Conservation (phyloP, 306 rosid genomes). For the Prunus campanulata region DNA sequence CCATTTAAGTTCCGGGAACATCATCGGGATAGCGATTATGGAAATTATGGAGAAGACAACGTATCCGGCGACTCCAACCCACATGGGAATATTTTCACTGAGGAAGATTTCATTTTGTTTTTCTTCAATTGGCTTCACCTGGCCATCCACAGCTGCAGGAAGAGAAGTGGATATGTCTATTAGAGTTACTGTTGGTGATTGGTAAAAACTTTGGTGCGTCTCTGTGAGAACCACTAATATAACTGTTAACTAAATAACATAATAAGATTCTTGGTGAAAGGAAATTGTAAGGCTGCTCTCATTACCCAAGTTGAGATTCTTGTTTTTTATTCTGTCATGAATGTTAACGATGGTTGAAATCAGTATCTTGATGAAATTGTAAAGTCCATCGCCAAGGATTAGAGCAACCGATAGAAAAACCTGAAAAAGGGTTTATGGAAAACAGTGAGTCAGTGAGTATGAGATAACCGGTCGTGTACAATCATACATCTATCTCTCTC, state of each 20-base stretch:
- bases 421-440: conserved; percentile 24
- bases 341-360: conserved; percentile 42
- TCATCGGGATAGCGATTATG: conserved; percentile 50
- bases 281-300: conserved; percentile 29
- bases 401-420: conserved; percentile 74
- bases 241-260: too few relatives aligned
- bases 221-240: too few relatives aligned
- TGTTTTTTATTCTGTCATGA: conserved; percentile 26
- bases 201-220: background rate
- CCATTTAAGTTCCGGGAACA: conserved; percentile 63
- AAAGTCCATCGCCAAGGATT: conserved; percentile 81
- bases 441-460: background rate
- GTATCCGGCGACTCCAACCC: conserved; percentile 46
- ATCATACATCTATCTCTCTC: too few relatives aligned
- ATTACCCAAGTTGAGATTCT: conserved; percentile 29
- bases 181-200: background rate
- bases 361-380: conserved; percentile 70
- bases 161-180: background rate
- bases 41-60: conserved; percentile 36
- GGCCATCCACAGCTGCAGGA: conserved; percentile 28
- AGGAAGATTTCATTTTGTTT: conserved; percentile 59
- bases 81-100: conserved; percentile 61
- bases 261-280: background rate
- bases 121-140: conserved; percentile 26
- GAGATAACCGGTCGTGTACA: too few relatives aligned